Percentiles rank a stretch among this genome's conserved stretches.
Evolutionary conservation across 805 yeast species (phyloP).

Genomic region (Wickerhamiella cacticola): DNA sequence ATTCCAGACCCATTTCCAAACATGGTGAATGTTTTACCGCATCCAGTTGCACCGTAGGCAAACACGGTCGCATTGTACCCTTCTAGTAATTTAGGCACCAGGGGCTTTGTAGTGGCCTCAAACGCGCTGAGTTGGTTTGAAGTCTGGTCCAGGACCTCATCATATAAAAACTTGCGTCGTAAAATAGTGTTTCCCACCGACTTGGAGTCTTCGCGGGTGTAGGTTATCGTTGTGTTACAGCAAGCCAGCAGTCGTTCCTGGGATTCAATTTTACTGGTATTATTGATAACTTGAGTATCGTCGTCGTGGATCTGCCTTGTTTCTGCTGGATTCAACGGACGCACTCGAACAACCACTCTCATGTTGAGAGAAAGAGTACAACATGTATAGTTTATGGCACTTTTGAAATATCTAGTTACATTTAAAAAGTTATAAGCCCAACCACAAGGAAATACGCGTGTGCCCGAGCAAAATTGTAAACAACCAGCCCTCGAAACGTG

Average conservation of each 20-base stretch:
- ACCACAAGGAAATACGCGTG: no score
- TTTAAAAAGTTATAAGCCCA: no score
- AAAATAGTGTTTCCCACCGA: not conserved
- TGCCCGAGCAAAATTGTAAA: no score
- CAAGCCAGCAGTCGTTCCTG: not conserved
- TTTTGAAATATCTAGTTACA: no score
- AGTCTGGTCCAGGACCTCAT: not conserved
- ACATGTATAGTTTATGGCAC: no score
- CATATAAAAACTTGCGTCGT: not conserved
- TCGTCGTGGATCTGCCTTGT: not conserved
- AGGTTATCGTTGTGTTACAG: not conserved
- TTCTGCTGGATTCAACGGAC: slow-evolving; percentile 55
- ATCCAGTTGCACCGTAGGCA: slow-evolving; percentile 94
- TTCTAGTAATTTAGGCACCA: slow-evolving; percentile 60
- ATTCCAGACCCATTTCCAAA: slow-evolving; percentile 75
- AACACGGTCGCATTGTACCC: slow-evolving; percentile 86
- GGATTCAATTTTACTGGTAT: not conserved
- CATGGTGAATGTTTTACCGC: slow-evolving; percentile 89
- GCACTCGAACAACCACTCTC: slow-evolving; percentile 40
- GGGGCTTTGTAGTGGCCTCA: slow-evolving; percentile 50
- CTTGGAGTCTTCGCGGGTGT: not conserved
- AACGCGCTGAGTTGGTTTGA: not conserved
- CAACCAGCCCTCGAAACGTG: not conserved
- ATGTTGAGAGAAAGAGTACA: not conserved
- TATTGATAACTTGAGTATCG: not conserved